Evolutionary conservation across 345 rosid species (phyloP).

Genomic region (Excoecaria cochinchinensis): DNA sequence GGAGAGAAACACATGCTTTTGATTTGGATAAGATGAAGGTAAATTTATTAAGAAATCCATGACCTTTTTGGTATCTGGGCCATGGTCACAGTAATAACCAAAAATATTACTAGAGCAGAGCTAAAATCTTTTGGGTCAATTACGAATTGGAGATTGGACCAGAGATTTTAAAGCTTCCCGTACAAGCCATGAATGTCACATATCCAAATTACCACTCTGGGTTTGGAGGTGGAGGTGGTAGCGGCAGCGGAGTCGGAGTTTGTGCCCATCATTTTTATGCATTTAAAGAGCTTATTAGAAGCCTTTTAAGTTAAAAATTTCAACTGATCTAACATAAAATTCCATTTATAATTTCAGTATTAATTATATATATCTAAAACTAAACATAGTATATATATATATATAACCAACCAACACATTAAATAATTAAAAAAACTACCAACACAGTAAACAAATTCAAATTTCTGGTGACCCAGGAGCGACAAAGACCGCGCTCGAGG

Average conservation of each 20-base stretch:
- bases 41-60: slow-evolving; percentile 58
- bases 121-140: slow-evolving; percentile 43
- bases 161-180: slow-evolving; percentile 58
- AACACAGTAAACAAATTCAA: no score
- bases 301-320: no score
- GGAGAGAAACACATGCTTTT: slow-evolving; percentile 57
- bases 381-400: no score
- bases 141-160: slow-evolving; percentile 59
- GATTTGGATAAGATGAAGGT: slow-evolving; percentile 49
- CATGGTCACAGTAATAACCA: slow-evolving; percentile 91
- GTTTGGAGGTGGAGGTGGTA: slow-evolving; percentile 13
- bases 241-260: neutral
- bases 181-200: slow-evolving; percentile 85
- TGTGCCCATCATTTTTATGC: neutral
- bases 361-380: no score
- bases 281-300: no score
- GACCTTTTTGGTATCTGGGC: slow-evolving; percentile 61
- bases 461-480: no score
- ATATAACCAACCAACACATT: no score
- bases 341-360: no score
- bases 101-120: slow-evolving; percentile 67
- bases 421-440: no score
- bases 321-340: no score
- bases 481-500: no score
- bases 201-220: slow-evolving; percentile 58